phyloP scores from a whole-genome alignment of 257 asterid species.

The Coffea canephora region DNA sequence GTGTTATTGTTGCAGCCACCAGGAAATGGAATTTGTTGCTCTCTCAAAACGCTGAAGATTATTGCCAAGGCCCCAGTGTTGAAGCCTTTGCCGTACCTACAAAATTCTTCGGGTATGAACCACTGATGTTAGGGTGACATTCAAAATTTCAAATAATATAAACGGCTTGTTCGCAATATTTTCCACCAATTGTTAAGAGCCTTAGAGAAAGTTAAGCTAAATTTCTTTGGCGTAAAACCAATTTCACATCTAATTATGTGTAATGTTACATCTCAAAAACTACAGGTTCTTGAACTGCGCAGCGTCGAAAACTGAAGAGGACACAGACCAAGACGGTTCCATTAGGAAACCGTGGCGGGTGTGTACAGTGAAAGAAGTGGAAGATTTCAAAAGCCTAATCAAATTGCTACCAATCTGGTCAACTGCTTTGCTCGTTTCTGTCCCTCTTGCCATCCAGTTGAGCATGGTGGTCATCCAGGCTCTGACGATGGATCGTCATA shows the following conservation, averaged over 20 bases:
- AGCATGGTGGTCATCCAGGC: constrained; percentile 26
- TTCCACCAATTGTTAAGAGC: neutral
- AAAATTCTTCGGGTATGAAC: neutral
- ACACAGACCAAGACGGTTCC: constrained; percentile 11
- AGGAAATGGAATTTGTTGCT: constrained; percentile 32
- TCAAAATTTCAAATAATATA: too few species aligned
- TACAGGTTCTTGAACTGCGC: constrained; percentile 26
- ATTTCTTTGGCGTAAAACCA: neutral
- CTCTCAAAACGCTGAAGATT: constrained; percentile 16
- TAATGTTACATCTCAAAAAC: too few species aligned
- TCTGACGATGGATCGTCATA: constrained; percentile 23
- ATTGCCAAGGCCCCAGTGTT: constrained; percentile 3
- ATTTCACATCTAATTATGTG: neutral
- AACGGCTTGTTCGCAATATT: constrained; percentile 11
- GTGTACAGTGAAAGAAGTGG: constrained; percentile 24
- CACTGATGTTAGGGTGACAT: neutral
- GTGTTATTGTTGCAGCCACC: constrained; percentile 43
- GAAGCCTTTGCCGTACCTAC: constrained; percentile 1
- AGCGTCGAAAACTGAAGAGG: constrained; percentile 17
- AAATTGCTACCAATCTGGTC: constrained; percentile 27
- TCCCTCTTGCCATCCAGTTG: constrained; percentile 12
- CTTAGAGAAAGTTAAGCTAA: too few species aligned
- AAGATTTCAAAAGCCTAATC: constrained; percentile 20
- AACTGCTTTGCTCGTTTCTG: constrained; percentile 15
- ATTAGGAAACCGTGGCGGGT: constrained; percentile 13